A percentile compares a stretch with the other conserved stretches of the same genome.
phyloP scores from a whole-genome alignment of 2,329 filamentous ascomycete species.

The Emmonsiellopsis sp. region DNA sequence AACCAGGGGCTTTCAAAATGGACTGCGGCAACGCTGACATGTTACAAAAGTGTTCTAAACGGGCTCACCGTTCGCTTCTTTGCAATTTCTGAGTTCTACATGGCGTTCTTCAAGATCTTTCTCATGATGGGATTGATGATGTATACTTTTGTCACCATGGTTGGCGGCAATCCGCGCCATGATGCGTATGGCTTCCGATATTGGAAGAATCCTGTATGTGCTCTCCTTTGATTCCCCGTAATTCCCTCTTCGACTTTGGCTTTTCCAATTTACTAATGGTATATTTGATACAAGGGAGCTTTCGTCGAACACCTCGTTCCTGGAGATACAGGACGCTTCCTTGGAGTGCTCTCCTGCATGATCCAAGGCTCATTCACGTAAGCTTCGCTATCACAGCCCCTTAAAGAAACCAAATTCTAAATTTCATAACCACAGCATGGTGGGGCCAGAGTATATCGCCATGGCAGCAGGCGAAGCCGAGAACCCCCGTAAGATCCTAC shows the following conservation, averaged over 20 bases:
- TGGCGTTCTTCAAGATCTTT: constrained; percentile 35
- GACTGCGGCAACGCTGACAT: not conserved
- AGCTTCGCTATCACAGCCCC: not conserved
- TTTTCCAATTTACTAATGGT: not conserved
- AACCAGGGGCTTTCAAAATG: not conserved
- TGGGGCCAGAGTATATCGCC: constrained; percentile 56
- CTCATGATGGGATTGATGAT: constrained; percentile 22
- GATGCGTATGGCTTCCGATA: constrained; percentile 63
- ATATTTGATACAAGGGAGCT: constrained; percentile 32
- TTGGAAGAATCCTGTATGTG: constrained; percentile 45
- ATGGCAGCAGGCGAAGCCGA: constrained; percentile 57
- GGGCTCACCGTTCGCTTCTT: constrained; percentile 35
- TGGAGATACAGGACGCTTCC: constrained; percentile 50
- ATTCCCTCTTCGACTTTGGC: not conserved
- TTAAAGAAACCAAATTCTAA: not conserved
- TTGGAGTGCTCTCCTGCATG: constrained; percentile 55
- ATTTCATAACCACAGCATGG: constrained; percentile 29
- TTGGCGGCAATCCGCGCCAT: constrained; percentile 64
- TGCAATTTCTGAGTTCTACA: constrained; percentile 40
- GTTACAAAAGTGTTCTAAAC: constrained; percentile 25
- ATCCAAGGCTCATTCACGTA: constrained; percentile 57
- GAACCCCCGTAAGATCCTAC: constrained; percentile 59
- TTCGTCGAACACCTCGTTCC: constrained; percentile 56
- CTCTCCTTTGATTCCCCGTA: not conserved
- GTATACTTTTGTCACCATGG: constrained; percentile 65